Conservation (phyloP, 2,329 filamentous ascomycete genomes). For the Fusarium neocosmosporiellum region DNA sequence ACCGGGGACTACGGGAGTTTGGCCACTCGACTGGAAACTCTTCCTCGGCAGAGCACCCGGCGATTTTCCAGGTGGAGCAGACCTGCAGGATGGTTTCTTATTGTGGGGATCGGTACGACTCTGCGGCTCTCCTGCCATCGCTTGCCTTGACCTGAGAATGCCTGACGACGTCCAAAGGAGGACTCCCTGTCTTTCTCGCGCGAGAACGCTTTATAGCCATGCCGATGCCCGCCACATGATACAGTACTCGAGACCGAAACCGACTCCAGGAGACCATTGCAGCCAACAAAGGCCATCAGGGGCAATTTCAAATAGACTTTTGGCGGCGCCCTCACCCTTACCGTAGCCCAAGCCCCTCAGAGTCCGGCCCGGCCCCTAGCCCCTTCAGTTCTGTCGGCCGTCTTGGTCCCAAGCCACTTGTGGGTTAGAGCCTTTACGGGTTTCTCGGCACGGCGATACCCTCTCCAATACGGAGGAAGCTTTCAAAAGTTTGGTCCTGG, state of each 20-base stretch:
- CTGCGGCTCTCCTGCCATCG: neutral
- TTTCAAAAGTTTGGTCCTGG: too few species aligned
- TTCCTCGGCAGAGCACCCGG: neutral
- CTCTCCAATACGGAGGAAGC: too few species aligned
- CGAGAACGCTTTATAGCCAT: neutral
- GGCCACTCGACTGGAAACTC: neutral
- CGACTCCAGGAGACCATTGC: neutral
- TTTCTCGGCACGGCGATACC: neutral
- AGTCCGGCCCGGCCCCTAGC: slow-evolving; percentile 3
- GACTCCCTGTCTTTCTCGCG: neutral
- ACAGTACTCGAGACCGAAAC: neutral
- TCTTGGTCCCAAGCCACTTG: neutral
- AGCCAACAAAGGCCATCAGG: neutral
- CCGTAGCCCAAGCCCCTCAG: neutral
- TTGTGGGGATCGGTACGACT: neutral
- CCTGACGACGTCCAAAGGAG: neutral
- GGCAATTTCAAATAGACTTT: slow-evolving; percentile 1
- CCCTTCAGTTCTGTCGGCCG: neutral
- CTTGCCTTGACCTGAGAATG: neutral
- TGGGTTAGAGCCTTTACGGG: neutral
- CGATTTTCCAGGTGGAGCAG: neutral
- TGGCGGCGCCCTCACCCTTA: neutral
- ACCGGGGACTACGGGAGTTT: neutral
- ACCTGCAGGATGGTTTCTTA: neutral
- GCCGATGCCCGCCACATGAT: neutral